phyloP scores from a whole-genome alignment of 2,329 filamentous ascomycete genomes.

The Chrysosporium queenslandicum region DNA sequence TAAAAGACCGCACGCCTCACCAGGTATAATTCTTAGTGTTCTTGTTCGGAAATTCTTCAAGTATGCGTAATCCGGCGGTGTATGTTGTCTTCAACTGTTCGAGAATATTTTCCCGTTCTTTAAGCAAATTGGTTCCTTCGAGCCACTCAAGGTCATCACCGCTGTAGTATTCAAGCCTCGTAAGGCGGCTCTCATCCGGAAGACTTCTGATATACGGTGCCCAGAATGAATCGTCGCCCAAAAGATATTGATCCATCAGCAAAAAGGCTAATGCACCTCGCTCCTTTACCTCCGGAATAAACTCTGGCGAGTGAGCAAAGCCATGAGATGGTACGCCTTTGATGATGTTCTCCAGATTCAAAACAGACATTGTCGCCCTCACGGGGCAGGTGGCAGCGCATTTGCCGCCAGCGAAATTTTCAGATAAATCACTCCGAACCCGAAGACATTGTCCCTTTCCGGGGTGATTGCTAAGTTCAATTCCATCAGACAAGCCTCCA shows the following conservation, averaged over 20 bases:
- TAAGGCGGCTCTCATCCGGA: constrained; percentile 53
- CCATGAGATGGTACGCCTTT: constrained; percentile 21
- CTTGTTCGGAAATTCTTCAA: constrained; percentile 22
- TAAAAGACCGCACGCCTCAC: constrained; percentile 21
- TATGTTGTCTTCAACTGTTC: constrained; percentile 32
- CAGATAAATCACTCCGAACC: not conserved
- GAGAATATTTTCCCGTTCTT: constrained; percentile 27
- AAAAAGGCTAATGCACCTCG: constrained; percentile 59
- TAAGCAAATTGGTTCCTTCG: constrained; percentile 29
- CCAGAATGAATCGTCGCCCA: constrained; percentile 53
- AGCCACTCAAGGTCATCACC: constrained; percentile 48
- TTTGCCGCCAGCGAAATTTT: not conserved
- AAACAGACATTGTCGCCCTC: constrained; percentile 18
- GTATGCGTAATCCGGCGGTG: constrained; percentile 24
- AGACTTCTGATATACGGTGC: constrained; percentile 56
- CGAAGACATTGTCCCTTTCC: constrained; percentile 13
- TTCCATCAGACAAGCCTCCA: constrained; percentile 16
- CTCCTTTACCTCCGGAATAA: constrained; percentile 44
- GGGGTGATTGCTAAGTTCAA: constrained; percentile 14
- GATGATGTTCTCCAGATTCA: constrained; percentile 11
- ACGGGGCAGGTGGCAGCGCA: constrained; percentile 15
- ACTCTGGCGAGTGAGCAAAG: constrained; percentile 39
- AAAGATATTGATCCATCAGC: constrained; percentile 57
- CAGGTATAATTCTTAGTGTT: constrained; percentile 28
- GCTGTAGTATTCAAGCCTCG: constrained; percentile 55